A percentile compares a stretch with the other conserved stretches of the same genome.
Conservation (phyloP, 345 rosid species). For the Salix arbutifolia region DNA sequence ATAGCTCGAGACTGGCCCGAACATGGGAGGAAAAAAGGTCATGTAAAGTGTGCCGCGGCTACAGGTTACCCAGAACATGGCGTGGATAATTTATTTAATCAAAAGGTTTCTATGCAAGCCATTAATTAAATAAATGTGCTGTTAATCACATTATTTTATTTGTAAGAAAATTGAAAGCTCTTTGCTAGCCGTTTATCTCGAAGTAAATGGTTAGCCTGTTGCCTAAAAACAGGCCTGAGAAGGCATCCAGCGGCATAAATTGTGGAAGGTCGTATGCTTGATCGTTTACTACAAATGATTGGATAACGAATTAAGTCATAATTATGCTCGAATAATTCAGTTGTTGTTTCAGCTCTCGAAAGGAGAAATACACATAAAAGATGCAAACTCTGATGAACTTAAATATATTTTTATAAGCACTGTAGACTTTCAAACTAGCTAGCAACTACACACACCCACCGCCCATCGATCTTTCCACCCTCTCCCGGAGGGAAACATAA, state of each 20-base stretch:
- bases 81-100: not conserved
- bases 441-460: not conserved
- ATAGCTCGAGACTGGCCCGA: too few species aligned
- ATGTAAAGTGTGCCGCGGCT: not conserved
- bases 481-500: not conserved
- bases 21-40: not conserved
- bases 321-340: too few species aligned
- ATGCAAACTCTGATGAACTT: too few species aligned
- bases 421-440: too few species aligned
- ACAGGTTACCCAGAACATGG: not conserved
- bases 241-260: not conserved
- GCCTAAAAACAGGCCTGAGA: not conserved
- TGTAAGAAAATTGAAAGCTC: conserved; percentile 10
- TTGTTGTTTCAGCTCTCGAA: too few species aligned
- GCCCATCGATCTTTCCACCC: not conserved
- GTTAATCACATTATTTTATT: not conserved
- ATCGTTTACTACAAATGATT: conserved; percentile 17
- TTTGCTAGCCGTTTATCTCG: conserved; percentile 15
- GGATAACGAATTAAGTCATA: too few species aligned
- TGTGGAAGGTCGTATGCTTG: not conserved
- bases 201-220: not conserved
- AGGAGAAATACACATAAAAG: too few species aligned
- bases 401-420: too few species aligned
- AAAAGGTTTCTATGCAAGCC: not conserved
- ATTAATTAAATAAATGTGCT: not conserved